Percentiles rank a stretch among this genome's conserved stretches.
Evolutionary conservation across 352 stramenopile species (phyloP).

Genomic region (Phytophthora macrochlamydospora): DNA sequence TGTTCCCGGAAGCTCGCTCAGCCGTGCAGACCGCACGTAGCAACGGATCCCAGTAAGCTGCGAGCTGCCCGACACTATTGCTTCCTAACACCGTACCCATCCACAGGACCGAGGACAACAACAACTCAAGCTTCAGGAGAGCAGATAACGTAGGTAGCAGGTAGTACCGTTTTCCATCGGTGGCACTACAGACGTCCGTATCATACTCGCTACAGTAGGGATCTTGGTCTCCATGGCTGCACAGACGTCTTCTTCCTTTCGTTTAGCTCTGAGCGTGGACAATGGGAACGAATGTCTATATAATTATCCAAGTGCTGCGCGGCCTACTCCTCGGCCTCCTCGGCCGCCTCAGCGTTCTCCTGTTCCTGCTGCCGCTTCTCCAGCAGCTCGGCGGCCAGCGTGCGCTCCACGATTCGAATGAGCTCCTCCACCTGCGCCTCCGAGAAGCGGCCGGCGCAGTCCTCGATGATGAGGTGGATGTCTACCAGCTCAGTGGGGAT

Average conservation of each 20-base stretch:
- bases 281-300: conserved; percentile 22
- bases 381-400: conserved; percentile 44
- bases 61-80: conserved; percentile 22
- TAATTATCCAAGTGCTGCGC: conserved; percentile 16
- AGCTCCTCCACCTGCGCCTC: conserved; percentile 82
- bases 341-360: conserved; percentile 36
- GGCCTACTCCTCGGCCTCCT: conserved; percentile 23
- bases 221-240: conserved; percentile 14
- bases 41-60: conserved; percentile 38
- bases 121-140: conserved; percentile 6
- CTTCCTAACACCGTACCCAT: conserved; percentile 31
- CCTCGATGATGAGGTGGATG: conserved; percentile 84
- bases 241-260: conserved; percentile 35
- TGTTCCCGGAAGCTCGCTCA: conserved; percentile 83
- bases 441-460: conserved; percentile 79
- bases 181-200: conserved; percentile 18
- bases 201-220: conserved; percentile 13
- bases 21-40: conserved; percentile 62
- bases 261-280: conserved; percentile 25
- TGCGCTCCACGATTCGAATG: conserved; percentile 70
- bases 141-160: conserved; percentile 1
- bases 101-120: conserved; percentile 10
- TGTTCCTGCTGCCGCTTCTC: conserved; percentile 27
- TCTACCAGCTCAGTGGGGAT: conserved; percentile 84
- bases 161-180: neutral